phyloP scores from a whole-genome alignment of 83 land plant genomes.

The Thuja plicata region DNA sequence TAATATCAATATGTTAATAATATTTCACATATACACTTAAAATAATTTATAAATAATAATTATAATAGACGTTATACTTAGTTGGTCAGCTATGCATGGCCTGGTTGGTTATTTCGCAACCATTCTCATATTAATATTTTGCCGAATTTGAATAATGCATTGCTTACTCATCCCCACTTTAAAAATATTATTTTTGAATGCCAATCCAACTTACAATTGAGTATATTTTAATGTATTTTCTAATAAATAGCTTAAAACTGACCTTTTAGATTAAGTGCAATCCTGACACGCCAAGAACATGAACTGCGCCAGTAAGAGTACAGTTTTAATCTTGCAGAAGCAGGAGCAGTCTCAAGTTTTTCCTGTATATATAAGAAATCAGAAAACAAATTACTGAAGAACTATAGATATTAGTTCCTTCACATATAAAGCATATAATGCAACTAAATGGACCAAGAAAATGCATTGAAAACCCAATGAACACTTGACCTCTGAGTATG shows the following conservation, averaged over 20 bases:
- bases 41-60: no score
- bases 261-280: slow-evolving; percentile 72
- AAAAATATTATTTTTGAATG: no score
- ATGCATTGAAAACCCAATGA: not conserved
- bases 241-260: not conserved
- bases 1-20: no score
- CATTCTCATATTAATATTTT: no score
- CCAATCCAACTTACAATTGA: not conserved
- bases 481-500: not conserved
- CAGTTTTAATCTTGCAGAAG: slow-evolving; percentile 32
- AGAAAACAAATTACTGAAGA: not conserved
- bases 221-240: not conserved
- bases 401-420: not conserved
- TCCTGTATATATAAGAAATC: not conserved
- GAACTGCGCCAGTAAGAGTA: slow-evolving; percentile 66
- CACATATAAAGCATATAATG: not conserved
- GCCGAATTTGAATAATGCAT: no score
- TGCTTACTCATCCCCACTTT: no score
- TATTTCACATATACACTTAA: no score
- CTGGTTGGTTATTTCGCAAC: no score
- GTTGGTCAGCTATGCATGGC: no score
- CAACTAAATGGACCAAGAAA: not conserved
- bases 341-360: not conserved
- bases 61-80: no score
- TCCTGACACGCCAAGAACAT: slow-evolving; percentile 61